Evolutionary conservation across 1,139 yeast genomes (phyloP), one percentile per base, ranked within the genome.

Genomic region (Wickerhamomyces sp.): DNA sequence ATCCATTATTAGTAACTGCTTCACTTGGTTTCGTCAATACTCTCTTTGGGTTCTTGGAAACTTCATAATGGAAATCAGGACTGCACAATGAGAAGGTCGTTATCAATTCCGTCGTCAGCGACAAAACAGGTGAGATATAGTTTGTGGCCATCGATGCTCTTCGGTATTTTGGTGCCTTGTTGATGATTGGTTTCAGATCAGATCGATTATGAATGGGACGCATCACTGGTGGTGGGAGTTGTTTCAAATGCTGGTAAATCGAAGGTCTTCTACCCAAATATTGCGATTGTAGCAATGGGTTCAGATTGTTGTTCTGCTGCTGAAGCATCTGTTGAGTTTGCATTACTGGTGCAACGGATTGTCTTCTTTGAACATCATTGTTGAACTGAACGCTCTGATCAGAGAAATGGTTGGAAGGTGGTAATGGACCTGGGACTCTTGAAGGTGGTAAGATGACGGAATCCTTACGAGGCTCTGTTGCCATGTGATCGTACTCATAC

Each of bases 21-120:
- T 88, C 95, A 58, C 79, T 78, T 2, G 97, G 97, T 56, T 91
- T 91, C 0, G 98, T 93, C 35, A 91, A 66, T 3, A 88, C 96
- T 38, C 98, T 66, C 41, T 87, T 78, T 2, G 98, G 98, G 54
- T 93, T 91, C 40, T 87, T 80, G 8, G 89, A 72, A 19, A 87
- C 75, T 45, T 83, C 83, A 57, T 91, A 93, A 44, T 81, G 80
- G 61, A 88, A 93, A 32, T 76, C 76, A 0, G 97, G 89, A 41
- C 88, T 87, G 59, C 97, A 91, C 38, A 91, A 74, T 15, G 85
- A 68, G 56, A 85, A 91, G 0, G 96, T 81, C 20, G 89, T 78
- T 5, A 91, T 72, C 31, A 91, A 64, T 39, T 85, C 78, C 5
- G 78, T 73, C 0, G 96, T 85, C 40, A 89, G 64, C 1, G 96